phyloP scores from a whole-genome alignment of 129 eudicot species.

The Pulicaria dysenterica region DNA sequence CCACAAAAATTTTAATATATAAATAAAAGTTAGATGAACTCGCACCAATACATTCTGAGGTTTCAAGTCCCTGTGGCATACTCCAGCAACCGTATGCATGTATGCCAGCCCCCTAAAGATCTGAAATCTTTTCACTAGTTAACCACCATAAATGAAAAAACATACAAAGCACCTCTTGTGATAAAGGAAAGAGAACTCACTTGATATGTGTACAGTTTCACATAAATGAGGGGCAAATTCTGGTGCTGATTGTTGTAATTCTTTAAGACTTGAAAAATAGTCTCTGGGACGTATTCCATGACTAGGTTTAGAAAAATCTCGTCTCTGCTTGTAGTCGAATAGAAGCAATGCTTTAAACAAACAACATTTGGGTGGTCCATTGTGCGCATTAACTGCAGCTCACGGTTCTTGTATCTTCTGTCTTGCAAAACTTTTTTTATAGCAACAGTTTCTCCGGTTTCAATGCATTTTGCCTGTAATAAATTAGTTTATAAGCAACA shows the following conservation, averaged over 20 bases:
- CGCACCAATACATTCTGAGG: slow-evolving; percentile 91
- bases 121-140: slow-evolving; percentile 41
- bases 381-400: slow-evolving; percentile 81
- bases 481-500: not conserved
- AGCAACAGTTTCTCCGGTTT: slow-evolving; percentile 91
- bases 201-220: slow-evolving; percentile 90
- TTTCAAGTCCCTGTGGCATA: slow-evolving; percentile 96
- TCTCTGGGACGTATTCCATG: slow-evolving; percentile 93
- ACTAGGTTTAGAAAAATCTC: slow-evolving; percentile 88
- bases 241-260: slow-evolving; percentile 69
- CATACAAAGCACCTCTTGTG: not conserved
- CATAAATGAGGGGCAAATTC: slow-evolving; percentile 87
- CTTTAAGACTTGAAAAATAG: slow-evolving; percentile 69
- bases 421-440: slow-evolving; percentile 93
- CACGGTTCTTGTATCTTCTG: slow-evolving; percentile 92
- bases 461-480: slow-evolving; percentile 83
- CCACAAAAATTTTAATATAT: not conserved
- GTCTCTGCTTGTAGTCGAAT: slow-evolving; percentile 75
- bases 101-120: slow-evolving; percentile 95
- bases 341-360: slow-evolving; percentile 84
- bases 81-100: slow-evolving; percentile 84
- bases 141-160: slow-evolving; percentile 8
- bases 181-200: slow-evolving; percentile 39
- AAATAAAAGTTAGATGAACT: not conserved
- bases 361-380: slow-evolving; percentile 93